A percentile compares a stretch with the other conserved stretches of the same genome.
phyloP scores from a whole-genome alignment of 257 asterid genomes.

The Schizonepeta tenuifolia region DNA sequence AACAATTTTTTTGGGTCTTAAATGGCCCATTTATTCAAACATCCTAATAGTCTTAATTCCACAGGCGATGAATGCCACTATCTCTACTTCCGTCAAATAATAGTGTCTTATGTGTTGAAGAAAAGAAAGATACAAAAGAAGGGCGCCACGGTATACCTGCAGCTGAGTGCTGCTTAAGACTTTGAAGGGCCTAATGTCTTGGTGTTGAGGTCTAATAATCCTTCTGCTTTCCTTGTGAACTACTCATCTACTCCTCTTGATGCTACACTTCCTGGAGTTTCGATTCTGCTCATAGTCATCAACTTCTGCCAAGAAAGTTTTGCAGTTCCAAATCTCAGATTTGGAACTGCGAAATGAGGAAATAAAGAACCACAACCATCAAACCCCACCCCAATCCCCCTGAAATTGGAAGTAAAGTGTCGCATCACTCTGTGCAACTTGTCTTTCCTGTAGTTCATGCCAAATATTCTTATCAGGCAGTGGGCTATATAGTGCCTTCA shows the following conservation, averaged over 20 bases:
- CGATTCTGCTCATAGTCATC: not conserved
- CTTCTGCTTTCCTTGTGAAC: not conserved
- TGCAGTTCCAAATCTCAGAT: not conserved
- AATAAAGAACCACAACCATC: not conserved
- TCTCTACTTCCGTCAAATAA: slow-evolving; percentile 93
- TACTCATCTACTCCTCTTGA: not conserved
- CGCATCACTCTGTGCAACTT: not conserved
- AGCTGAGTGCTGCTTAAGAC: slow-evolving; percentile 44
- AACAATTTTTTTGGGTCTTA: slow-evolving; percentile 2
- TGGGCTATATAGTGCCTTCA: not conserved
- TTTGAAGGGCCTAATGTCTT: not conserved
- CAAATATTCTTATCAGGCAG: not conserved
- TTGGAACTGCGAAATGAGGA: not conserved
- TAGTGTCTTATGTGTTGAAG: slow-evolving; percentile 96
- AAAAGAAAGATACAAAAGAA: slow-evolving; percentile 98
- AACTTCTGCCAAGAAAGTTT: not conserved
- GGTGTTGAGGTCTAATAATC: not conserved
- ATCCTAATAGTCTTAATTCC: slow-evolving; percentile 32
- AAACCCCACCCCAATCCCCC: not conserved
- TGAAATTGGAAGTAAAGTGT: not conserved
- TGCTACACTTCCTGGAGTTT: not conserved
- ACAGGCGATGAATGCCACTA: slow-evolving; percentile 97
- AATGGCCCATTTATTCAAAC: not conserved
- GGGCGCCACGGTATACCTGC: slow-evolving; percentile 99
- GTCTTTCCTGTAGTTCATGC: not conserved